Evolutionary conservation across 2,329 filamentous ascomycete genomes (phyloP).

Genomic region (Furcasterigmium furcatum): DNA sequence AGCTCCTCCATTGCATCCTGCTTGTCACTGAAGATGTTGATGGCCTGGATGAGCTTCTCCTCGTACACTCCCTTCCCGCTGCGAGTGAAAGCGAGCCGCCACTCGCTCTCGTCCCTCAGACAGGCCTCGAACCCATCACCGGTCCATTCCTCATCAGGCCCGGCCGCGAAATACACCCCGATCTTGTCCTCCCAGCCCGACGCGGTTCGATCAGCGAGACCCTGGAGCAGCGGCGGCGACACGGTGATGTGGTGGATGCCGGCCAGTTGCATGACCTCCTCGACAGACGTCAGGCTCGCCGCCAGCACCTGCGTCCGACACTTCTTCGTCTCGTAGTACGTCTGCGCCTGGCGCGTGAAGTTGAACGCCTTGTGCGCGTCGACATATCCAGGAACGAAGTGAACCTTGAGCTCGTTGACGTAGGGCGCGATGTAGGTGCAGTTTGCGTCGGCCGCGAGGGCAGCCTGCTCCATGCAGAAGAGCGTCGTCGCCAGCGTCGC

Average conservation of each 20-base stretch:
- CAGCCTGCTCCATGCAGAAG: slow-evolving; percentile 59
- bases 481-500: slow-evolving; percentile 60
- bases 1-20: slow-evolving; percentile 46
- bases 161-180: slow-evolving; percentile 23
- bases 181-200: slow-evolving; percentile 24
- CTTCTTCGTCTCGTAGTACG: slow-evolving; percentile 41
- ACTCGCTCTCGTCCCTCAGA: slow-evolving; percentile 38
- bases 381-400: slow-evolving; percentile 50
- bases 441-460: slow-evolving; percentile 51
- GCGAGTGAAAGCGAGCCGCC: slow-evolving; percentile 47
- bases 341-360: slow-evolving; percentile 48
- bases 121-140: slow-evolving; percentile 4
- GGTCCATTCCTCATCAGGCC: slow-evolving; percentile 19
- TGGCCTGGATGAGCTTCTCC: slow-evolving; percentile 49
- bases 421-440: slow-evolving; percentile 65
- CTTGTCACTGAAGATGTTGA: slow-evolving; percentile 56
- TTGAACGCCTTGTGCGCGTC: slow-evolving; percentile 46
- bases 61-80: slow-evolving; percentile 43
- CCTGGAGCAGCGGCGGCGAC: slow-evolving; percentile 45
- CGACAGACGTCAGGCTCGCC: slow-evolving; percentile 52
- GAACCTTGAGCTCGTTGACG: slow-evolving; percentile 62
- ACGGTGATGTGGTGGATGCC: slow-evolving; percentile 59
- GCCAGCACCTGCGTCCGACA: slow-evolving; percentile 49
- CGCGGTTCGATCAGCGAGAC: slow-evolving; percentile 35
- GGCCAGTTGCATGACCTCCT: slow-evolving; percentile 56